Evolutionary conservation across 2,329 filamentous ascomycete species (phyloP).

Genomic region (Cordyceps sp.): DNA sequence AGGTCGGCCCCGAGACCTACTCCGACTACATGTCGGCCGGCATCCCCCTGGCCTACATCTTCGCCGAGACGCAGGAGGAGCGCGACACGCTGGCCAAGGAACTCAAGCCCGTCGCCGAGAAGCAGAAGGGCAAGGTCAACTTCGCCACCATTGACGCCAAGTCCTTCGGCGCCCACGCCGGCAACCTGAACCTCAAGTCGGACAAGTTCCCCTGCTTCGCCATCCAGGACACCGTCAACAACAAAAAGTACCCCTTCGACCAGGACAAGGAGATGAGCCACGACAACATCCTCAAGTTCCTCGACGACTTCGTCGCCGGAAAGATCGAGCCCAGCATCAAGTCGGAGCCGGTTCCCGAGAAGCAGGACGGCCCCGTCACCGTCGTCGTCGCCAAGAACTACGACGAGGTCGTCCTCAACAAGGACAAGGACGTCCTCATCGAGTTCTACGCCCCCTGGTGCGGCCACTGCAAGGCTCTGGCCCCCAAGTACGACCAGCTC

Average conservation of each 20-base stretch:
- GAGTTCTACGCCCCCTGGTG: slow-evolving; percentile 99
- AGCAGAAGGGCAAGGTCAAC: slow-evolving; percentile 89
- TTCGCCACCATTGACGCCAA: slow-evolving; percentile 95
- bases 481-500: slow-evolving; percentile 92
- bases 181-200: slow-evolving; percentile 91
- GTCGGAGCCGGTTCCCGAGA: slow-evolving; percentile 91
- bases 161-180: slow-evolving; percentile 83
- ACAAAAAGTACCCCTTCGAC: slow-evolving; percentile 92
- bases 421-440: slow-evolving; percentile 89
- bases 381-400: slow-evolving; percentile 90
- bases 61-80: slow-evolving; percentile 83
- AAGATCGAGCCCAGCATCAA: slow-evolving; percentile 95
- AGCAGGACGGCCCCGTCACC: slow-evolving; percentile 74
- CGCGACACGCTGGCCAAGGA: slow-evolving; percentile 59
- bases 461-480: slow-evolving; percentile 97
- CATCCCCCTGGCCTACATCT: slow-evolving; percentile 92
- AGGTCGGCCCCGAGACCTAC: slow-evolving; percentile 96
- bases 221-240: slow-evolving; percentile 90
- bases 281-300: slow-evolving; percentile 60
- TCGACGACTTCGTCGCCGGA: slow-evolving; percentile 69
- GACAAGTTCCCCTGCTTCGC: slow-evolving; percentile 95
- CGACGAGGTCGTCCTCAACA: slow-evolving; percentile 77
- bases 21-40: slow-evolving; percentile 83
- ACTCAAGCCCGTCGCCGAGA: slow-evolving; percentile 75
- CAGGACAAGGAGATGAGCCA: slow-evolving; percentile 63